Base-by-base conservation (phyloP, 495 filamentous ascomycete genomes). In the Aspergillus olivimuriae region DNA sequence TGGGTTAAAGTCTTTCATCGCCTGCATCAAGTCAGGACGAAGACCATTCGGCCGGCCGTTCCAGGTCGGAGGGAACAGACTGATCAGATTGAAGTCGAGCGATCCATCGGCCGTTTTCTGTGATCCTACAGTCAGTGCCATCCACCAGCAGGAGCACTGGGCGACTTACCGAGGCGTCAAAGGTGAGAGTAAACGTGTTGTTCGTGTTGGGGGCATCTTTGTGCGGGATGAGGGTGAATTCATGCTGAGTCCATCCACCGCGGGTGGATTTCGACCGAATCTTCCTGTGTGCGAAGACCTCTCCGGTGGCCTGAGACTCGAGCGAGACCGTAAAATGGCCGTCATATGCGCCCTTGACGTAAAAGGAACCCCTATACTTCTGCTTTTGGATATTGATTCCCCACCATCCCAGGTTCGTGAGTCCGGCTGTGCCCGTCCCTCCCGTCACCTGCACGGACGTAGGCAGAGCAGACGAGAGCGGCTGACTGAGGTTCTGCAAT, bases 71-170 rank as follows among this genome's bases (percentile, higher is more conserved):
- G 81, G 82, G 59, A 85, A 87, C 18, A 87, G 53, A 28, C 73
- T 78, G 50, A 87, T 78, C 24, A 87, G 55, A 44, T 81, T 75
- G 52, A 87, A 83, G 51, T 83, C 75, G 19, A 85, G 74, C 2
- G 69, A 74, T 11, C 66, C 65, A 11, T 57, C 62, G 14, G 58
- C 57, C n/a, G 65, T 62, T 39, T 69, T 70, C 45, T 63, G 26
- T 1, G 11, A 7, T 15, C 17, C 20, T 9, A 14, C 7, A 34
- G 34, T 50, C 9, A 51, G 17, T 41, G 4, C 2, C 22, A 12
- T 1, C 1, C 1, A 16, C 3, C 15, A 12, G 10, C 10, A 31
- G 10, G 0, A n/a, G 2, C 28, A 36, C n/a, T n/a, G n/a, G 41
- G 4, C n/a, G 14, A 38, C 56, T 47, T 41, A 63, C 60, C 11